Base-by-base conservation (phyloP, 2,329 filamentous ascomycete genomes). In the Penicillium polonicum region DNA sequence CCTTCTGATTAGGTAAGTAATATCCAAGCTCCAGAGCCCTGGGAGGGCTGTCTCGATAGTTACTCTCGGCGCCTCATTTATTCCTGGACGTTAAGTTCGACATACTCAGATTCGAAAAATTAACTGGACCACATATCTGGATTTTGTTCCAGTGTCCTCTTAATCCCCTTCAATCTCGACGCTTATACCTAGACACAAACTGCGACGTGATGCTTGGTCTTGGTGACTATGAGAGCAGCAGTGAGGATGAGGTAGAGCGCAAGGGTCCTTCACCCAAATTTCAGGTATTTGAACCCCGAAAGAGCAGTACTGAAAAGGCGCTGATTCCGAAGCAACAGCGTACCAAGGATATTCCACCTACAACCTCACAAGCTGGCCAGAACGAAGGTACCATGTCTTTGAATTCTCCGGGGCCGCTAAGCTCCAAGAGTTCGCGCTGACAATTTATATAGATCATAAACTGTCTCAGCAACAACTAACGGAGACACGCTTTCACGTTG, bases 151-250 rank as follows among this genome's bases (percentile, higher is more conserved):
- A 13, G 12, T n/a, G 25, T 23, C 4, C 1, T 23, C 5, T 10
- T 39, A 15, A n/a, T 48, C 5, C 31, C 31, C 7, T 39, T 31
- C 8, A 27, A 39, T 44, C 41, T 60, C 38, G 45, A 57, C 42
- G 36, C 27, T 36, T 23, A 17, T 33, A 25, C 33, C 19, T 15
- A 19, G 29, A 27, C 33, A 41, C 45, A 23, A 51, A 53, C 36
- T 38, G 56, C 56, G 55, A 44, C 42, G 66, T 60, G 48, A 77
- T 78, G 76, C 68, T 77, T 42, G 74, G 72, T 33, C 72, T 80
- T 17, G 75, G 67, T 25, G 72, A 68, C 36, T 80, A 80, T 63
- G 74, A 73, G 45, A 79, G 76, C 61, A 79, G 77, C 62, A 78
- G 75, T 59, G 78, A 79, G 44, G 77, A 79, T 54, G 77, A 80